Evolutionary conservation across 1,139 yeast genomes (phyloP).

Genomic region (Candida pseudoviswanathii): DNA sequence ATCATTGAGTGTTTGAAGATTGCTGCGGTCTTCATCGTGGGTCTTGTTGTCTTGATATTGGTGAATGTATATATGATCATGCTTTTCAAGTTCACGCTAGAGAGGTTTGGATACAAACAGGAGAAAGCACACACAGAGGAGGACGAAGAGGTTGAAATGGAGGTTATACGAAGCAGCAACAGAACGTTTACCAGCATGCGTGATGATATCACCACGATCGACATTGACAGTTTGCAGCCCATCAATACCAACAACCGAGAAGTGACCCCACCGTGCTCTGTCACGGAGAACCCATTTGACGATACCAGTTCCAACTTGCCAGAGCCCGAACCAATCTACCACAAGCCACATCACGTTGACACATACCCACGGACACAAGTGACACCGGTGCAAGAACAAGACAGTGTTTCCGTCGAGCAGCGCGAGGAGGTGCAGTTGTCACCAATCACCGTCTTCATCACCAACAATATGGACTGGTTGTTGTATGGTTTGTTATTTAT

Average conservation of each 20-base stretch:
- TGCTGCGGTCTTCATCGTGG: slow-evolving; percentile 71
- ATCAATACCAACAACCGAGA: slow-evolving; percentile 13
- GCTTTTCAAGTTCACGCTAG: slow-evolving; percentile 28
- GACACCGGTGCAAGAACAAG: slow-evolving; percentile 4
- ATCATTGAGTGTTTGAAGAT: slow-evolving; percentile 72
- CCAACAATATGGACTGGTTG: slow-evolving; percentile 57
- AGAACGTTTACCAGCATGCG: slow-evolving; percentile 30
- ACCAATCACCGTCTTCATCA: slow-evolving; percentile 29
- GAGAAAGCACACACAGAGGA: slow-evolving; percentile 17
- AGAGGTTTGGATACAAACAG: slow-evolving; percentile 18
- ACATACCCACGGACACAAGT: slow-evolving; percentile 6
- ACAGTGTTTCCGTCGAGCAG: slow-evolving; percentile 2
- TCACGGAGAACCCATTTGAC: slow-evolving; percentile 21
- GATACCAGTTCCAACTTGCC: slow-evolving; percentile 5
- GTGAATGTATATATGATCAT: slow-evolving; percentile 43
- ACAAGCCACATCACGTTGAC: slow-evolving; percentile 15
- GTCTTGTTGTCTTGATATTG: slow-evolving; percentile 56
- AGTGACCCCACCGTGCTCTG: slow-evolving; percentile 14
- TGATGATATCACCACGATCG: slow-evolving; percentile 42
- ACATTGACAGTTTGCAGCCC: slow-evolving; percentile 24
- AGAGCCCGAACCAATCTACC: slow-evolving; percentile 24
- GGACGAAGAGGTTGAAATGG: slow-evolving; percentile 22
- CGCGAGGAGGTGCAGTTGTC: slow-evolving; percentile 6
- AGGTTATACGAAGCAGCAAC: slow-evolving; percentile 19
- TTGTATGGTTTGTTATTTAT: slow-evolving; percentile 49